A percentile compares a stretch with the other conserved stretches of the same genome.
phyloP scores from a whole-genome alignment of 768 basidiomycete genomes.

The Phanerochaete carnosa region DNA sequence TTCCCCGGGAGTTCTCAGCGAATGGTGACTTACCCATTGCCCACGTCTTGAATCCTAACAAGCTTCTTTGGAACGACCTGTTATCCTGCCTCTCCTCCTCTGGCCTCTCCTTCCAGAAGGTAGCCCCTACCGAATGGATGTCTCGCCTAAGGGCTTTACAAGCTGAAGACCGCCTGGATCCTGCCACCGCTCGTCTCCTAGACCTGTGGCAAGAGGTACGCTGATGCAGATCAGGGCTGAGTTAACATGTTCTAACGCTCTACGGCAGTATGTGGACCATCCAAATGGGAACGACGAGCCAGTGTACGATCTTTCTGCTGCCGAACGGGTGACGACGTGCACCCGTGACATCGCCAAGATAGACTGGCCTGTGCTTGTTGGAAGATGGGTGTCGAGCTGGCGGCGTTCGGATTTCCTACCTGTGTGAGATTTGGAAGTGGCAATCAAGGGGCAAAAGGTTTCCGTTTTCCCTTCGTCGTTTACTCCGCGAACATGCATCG shows the following conservation, averaged over 20 bases:
- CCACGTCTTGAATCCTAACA: neutral
- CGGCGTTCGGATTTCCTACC: neutral
- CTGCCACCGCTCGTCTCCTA: neutral
- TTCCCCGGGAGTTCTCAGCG: neutral
- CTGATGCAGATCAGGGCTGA: too few species aligned
- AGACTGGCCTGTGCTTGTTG: neutral
- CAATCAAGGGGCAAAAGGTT: slow-evolving; percentile 12
- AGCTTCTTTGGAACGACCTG: neutral
- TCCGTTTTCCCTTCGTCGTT: slow-evolving; percentile 36
- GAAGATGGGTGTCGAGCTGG: neutral
- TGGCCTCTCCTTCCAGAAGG: neutral
- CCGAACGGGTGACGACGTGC: neutral
- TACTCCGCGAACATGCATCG: too few species aligned
- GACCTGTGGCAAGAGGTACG: neutral
- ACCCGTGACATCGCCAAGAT: neutral
- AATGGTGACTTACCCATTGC: neutral
- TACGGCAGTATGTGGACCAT: neutral
- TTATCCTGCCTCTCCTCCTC: neutral
- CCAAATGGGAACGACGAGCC: neutral
- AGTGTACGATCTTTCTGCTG: neutral
- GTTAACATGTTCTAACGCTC: neutral
- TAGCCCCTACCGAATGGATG: neutral
- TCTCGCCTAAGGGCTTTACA: neutral
- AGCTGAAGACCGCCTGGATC: neutral
- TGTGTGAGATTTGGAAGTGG: too few species aligned